Percentiles rank a stretch among this genome's conserved stretches.
These are phyloP conservation scores for Apocynum venetum DNA, from an alignment of 257 asterid genomes.

Conservation along the genomic window DNA sequence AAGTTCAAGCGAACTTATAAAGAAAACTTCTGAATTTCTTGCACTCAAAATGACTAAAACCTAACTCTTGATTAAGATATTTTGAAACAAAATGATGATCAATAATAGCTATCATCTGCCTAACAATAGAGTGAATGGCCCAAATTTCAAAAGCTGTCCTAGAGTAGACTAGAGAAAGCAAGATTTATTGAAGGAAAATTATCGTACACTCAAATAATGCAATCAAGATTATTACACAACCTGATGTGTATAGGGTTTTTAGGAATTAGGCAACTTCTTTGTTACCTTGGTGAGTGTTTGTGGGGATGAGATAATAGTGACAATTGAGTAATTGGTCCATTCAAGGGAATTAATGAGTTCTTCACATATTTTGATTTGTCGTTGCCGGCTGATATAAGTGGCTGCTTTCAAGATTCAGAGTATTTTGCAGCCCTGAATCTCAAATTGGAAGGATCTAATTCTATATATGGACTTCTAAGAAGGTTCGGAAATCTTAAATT, in stretches of 20 bases:
- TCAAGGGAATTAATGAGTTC: background rate
- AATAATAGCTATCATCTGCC: background rate
- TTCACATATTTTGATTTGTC: background rate
- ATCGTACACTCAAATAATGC: background rate
- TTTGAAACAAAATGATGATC: background rate
- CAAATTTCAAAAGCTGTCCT: background rate
- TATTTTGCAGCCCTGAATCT: too few relatives aligned
- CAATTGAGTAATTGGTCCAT: background rate
- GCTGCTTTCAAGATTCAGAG: background rate
- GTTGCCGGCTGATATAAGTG: too few relatives aligned
- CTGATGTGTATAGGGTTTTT: background rate
- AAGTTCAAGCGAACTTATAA: conserved; percentile 9
- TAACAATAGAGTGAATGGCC: background rate
- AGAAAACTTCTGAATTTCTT: background rate
- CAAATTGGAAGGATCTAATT: too few relatives aligned
- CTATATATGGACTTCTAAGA: too few relatives aligned
- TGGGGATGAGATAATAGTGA: background rate
- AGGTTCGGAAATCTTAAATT: too few relatives aligned
- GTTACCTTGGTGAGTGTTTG: background rate
- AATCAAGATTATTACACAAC: background rate
- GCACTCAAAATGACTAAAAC: conserved; percentile 12
- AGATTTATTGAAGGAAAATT: background rate
- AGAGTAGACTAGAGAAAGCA: background rate
- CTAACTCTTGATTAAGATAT: conserved; percentile 8
- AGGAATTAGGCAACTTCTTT: background rate